These are phyloP conservation scores for Trichodelitschia bisporula DNA, from an alignment of 495 filamentous ascomycete species.

Conservation along the genomic window DNA sequence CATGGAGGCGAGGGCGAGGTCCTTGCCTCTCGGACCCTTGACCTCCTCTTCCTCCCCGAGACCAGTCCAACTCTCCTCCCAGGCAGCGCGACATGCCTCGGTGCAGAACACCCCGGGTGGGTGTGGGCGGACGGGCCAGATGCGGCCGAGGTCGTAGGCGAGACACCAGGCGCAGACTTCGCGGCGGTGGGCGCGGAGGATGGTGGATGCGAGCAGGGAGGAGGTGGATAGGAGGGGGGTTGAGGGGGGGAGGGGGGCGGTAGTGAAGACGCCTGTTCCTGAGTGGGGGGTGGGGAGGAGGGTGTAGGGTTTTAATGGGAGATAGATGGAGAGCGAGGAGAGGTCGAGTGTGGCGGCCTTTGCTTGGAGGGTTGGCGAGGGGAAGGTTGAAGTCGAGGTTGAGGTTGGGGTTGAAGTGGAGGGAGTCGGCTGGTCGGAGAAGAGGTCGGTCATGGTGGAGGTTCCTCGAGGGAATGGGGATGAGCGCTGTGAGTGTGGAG, in stretches of 20 bases:
- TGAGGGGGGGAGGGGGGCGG: background rate
- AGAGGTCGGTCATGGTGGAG: too few species aligned
- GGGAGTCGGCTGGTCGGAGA: too few species aligned
- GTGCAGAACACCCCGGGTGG: constrained; percentile 12
- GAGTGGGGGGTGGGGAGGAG: background rate
- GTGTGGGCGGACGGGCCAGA: constrained; percentile 7
- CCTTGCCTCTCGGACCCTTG: constrained; percentile 2
- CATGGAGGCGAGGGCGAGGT: constrained; percentile 9
- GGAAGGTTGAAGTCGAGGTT: too few species aligned
- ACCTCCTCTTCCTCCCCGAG: too few species aligned
- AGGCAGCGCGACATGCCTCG: constrained; percentile 6
- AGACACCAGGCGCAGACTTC: constrained; percentile 18
- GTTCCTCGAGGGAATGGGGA: too few species aligned
- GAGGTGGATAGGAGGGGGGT: background rate
- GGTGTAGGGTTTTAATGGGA: too few species aligned
- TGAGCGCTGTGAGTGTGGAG: too few species aligned
- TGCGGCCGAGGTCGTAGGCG: constrained; percentile 12
- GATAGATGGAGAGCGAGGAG: too few species aligned
- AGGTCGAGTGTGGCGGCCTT: too few species aligned
- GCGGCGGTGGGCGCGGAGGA: constrained; percentile 14
- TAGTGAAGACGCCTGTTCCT: background rate
- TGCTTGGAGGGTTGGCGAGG: too few species aligned
- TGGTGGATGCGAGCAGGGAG: constrained; percentile 3
- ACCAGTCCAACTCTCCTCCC: too few species aligned
- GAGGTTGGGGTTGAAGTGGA: too few species aligned